phyloP scores from a whole-genome alignment of 2,329 filamentous ascomycete genomes.

The Arthrobotrys iridis region DNA sequence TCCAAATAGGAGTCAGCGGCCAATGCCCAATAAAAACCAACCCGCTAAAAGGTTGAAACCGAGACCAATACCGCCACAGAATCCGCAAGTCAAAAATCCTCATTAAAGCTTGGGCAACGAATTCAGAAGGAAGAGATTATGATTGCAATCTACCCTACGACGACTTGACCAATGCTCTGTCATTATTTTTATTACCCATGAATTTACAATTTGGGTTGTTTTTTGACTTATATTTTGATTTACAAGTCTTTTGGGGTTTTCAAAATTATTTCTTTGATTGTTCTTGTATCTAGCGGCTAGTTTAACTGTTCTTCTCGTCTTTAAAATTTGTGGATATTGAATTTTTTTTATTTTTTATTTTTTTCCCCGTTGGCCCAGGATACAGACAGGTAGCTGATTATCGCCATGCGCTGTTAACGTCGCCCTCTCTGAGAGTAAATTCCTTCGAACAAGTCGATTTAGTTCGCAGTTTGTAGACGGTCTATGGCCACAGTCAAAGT shows the following conservation, averaged over 20 bases:
- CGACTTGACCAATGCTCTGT: background rate
- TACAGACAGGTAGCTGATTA: too few relatives aligned
- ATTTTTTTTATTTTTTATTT: background rate
- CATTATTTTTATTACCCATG: background rate
- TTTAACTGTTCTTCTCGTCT: constrained; percentile 15
- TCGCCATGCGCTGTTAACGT: too few relatives aligned
- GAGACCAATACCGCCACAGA: constrained; percentile 29
- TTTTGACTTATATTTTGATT: background rate
- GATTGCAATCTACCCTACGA: constrained; percentile 3
- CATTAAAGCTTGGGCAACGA: constrained; percentile 4
- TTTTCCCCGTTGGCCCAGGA: background rate
- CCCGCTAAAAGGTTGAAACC: constrained; percentile 32
- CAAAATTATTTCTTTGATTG: constrained; percentile 22
- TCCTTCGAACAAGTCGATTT: too few relatives aligned
- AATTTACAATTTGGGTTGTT: background rate
- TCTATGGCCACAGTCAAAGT: background rate
- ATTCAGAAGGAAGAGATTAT: constrained; percentile 43
- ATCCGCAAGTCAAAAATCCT: constrained; percentile 37
- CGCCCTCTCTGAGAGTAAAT: too few relatives aligned
- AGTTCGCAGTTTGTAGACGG: background rate
- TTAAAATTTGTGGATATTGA: constrained; percentile 32
- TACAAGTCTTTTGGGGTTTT: background rate
- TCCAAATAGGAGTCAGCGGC: constrained; percentile 33
- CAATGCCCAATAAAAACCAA: constrained; percentile 26
- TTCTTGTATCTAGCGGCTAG: constrained; percentile 51